phyloP scores from a whole-genome alignment of 2,329 filamentous ascomycete genomes.

The Colletotrichum sp. region DNA sequence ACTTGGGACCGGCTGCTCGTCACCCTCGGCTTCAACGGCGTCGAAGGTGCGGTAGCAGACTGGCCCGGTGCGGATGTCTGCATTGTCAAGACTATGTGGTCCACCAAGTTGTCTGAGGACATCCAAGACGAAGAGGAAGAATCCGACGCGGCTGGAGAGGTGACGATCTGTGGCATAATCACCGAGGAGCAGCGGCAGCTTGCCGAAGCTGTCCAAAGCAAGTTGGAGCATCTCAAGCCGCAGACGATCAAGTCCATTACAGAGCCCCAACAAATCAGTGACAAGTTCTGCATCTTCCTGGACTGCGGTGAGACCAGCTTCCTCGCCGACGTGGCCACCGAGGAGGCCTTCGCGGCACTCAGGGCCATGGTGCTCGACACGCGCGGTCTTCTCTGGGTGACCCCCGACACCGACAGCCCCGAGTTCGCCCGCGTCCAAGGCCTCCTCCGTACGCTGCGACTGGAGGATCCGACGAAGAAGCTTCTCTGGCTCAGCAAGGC shows the following conservation, averaged over 20 bases:
- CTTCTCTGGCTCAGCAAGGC: not conserved
- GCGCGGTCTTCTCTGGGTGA: not conserved
- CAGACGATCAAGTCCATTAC: not conserved
- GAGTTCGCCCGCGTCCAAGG: not conserved
- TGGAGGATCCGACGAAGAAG: not conserved
- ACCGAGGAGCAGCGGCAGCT: not conserved
- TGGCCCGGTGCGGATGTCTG: not conserved
- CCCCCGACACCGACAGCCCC: not conserved
- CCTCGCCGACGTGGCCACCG: not conserved
- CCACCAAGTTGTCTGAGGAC: not conserved
- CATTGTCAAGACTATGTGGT: not conserved
- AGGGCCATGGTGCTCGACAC: not conserved
- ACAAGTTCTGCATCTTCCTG: not conserved
- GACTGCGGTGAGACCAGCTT: not conserved
- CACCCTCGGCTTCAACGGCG: not conserved
- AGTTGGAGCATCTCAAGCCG: not conserved
- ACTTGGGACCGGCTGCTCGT: conserved; percentile 24
- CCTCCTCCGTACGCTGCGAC: not conserved
- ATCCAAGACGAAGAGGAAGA: not conserved
- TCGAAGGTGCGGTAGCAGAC: not conserved
- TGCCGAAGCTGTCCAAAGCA: rapidly evolving
- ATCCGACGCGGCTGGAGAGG: not conserved
- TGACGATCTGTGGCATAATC: not conserved
- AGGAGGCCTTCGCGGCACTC: not conserved
- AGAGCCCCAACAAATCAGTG: not conserved